Base-by-base conservation (phyloP, 2,329 filamentous ascomycete species). In the Apiospora pterosperma region DNA sequence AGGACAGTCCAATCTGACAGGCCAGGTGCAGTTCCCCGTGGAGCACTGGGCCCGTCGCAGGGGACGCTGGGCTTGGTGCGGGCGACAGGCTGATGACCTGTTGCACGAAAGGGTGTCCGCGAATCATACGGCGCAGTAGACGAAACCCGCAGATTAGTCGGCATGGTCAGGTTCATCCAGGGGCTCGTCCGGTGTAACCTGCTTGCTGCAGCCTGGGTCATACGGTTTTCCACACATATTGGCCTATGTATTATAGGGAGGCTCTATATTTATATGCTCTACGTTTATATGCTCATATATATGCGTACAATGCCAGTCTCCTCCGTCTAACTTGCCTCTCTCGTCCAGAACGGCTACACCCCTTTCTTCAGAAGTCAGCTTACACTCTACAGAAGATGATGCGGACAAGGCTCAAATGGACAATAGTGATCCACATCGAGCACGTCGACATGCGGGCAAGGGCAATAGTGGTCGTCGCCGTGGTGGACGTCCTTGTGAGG, bases 11-110 rank as follows among this genome's bases (percentile, higher is more conserved):
- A 23, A n/a, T 19, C 8, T n/a, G 21, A 3, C n/a, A 23, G 25
- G 52, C 62, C 62, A 63, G 5, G 52, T 60, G 55, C 62, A 63
- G 28, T 63, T 63, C 21, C 62, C 62, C 8, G 62, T 60, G 23
- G 36, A 55, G 23, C 62, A 63, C 16, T 44, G 52, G 5, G 62
- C 62, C 62, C 23, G 19, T n/a, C 19, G 28, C 3, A 7, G 52
- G 25, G 1, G 12, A 42, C 36, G 34, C 38, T 21, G 14, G 38
- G 28, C 28, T 28, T 28, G 38, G 48, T 38, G 16, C 44, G 36
- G 52, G 21, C 8, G 52, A 60, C 19, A 42, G 39, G 14, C 44
- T 23, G 16, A 63, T 36, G 28, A 63, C 62, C 39, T 63, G 62
- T 31, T 63, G 62, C 8, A 63, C 55, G 19, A 63, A 63, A 3